Percentiles rank a stretch among this genome's conserved stretches.
These are phyloP conservation scores for Mycosphaerella sp. DNA, from an alignment of 2,329 filamentous ascomycete species.

Conservation along the genomic window DNA sequence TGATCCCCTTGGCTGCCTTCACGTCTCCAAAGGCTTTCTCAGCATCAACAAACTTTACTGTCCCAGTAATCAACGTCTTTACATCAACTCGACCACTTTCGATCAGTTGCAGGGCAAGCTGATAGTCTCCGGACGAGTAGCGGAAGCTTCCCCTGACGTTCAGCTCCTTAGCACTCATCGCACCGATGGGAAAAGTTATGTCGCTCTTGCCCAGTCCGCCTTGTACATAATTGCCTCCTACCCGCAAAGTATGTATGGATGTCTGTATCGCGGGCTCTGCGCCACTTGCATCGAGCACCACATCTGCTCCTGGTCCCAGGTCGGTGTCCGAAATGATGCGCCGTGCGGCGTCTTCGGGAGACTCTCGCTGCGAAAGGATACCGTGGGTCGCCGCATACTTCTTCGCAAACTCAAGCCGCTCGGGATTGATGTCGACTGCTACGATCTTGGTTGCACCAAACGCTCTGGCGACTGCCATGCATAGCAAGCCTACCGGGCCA, in stretches of 20 bases:
- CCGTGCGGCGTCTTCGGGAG: slow-evolving; percentile 41
- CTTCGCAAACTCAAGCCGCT: slow-evolving; percentile 71
- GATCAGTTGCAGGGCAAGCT: slow-evolving; percentile 72
- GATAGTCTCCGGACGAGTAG: slow-evolving; percentile 83
- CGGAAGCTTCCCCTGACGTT: slow-evolving; percentile 83
- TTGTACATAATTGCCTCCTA: slow-evolving; percentile 56
- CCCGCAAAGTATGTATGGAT: slow-evolving; percentile 43
- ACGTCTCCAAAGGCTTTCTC: slow-evolving; percentile 84
- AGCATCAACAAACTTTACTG: slow-evolving; percentile 72
- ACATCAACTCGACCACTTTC: slow-evolving; percentile 61
- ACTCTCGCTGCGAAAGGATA: slow-evolving; percentile 56
- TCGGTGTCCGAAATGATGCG: slow-evolving; percentile 24
- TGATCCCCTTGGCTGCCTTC: slow-evolving; percentile 72
- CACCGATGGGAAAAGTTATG: slow-evolving; percentile 87
- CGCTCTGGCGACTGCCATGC: slow-evolving; percentile 74
- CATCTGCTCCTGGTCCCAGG: slow-evolving; percentile 49
- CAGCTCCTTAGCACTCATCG: slow-evolving; percentile 81
- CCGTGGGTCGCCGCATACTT: slow-evolving; percentile 65
- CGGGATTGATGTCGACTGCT: slow-evolving; percentile 78
- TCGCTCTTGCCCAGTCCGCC: slow-evolving; percentile 85
- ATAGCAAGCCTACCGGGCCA: slow-evolving; percentile 69
- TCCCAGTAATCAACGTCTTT: slow-evolving; percentile 72
- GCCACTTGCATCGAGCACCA: slow-evolving; percentile 44
- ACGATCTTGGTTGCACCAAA: slow-evolving; percentile 82
- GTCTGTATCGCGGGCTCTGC: slow-evolving; percentile 46